Percentiles rank a stretch among this genome's conserved stretches.
These are phyloP conservation scores for Botrytis pseudocinerea DNA, from an alignment of 2,329 filamentous ascomycete genomes.

Conservation along the genomic window DNA sequence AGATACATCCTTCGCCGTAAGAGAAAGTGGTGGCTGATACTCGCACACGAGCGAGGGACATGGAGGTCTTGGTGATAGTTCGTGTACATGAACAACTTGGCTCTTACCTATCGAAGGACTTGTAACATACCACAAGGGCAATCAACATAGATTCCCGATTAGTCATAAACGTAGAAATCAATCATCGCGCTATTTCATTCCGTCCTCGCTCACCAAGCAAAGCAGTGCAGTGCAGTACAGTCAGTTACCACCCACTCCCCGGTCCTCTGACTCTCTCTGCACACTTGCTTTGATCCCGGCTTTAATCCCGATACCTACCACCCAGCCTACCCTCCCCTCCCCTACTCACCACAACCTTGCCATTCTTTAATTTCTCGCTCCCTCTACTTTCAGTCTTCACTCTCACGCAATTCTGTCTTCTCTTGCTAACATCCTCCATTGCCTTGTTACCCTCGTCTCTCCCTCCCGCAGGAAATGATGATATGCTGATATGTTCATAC, in stretches of 20 bases:
- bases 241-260: background rate
- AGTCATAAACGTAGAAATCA: background rate
- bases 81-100: no score
- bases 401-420: background rate
- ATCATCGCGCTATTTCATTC: background rate
- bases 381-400: background rate
- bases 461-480: constrained; percentile 9
- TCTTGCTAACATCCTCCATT: no score
- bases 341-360: background rate
- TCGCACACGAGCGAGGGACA: no score
- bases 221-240: no score
- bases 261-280: accelerated
- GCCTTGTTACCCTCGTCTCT: no score
- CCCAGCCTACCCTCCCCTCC: no score
- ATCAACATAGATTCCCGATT: no score
- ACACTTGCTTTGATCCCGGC: background rate
- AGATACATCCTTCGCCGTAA: background rate
- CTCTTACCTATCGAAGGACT: no score
- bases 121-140: no score
- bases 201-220: background rate
- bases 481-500: constrained; percentile 24
- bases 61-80: background rate
- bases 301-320: background rate
- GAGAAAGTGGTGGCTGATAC: no score
- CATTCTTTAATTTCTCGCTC: background rate